Base-by-base conservation (phyloP, 352 stramenopile genomes). In the Globisporangium megalacanthum region DNA sequence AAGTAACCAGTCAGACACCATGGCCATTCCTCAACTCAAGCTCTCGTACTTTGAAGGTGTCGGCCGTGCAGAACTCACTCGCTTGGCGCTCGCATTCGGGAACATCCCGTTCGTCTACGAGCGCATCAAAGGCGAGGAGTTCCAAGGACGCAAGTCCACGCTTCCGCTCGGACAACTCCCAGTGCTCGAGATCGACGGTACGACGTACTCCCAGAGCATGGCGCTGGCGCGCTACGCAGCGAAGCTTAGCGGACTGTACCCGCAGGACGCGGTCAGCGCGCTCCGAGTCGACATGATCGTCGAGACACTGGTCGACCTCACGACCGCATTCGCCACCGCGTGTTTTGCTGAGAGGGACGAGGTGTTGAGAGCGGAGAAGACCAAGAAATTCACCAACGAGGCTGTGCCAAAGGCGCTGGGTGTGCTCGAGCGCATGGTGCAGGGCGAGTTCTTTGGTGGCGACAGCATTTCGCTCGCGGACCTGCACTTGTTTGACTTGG, bases 161-260 rank as follows among this genome's bases (percentile, higher is more conserved):
- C 51, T 77, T 10, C 72, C 77, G 11, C 60, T 85, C 10, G 73
- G 70, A 17, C 65, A 81, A 44, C 13, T 83, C 17, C 74, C 73
- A 0, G 36, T 69, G 11, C 58, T 85, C 9, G 69, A 82, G 58
- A 73, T 84, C 44, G 59, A 76, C 4, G 70, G 62, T 36, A 54
- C 62, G 35, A 54, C 42, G 53, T 79, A 77, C 49, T 51, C 60
- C 5, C 67, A 79, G 35, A 76, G 61, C 49, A 42, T 70, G 22
- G 70, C 75, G 22, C 70, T 84, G 20, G 64, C 70, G 15, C 70
- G 69, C n/a, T 83, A 73, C 56, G 67, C 72, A n/a, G 73, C 66
- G 49, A 76, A 74, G 61, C 11, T 83, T 2, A 44, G 52, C 4
- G 63, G 66, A 1, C 29, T 75, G 54, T 83, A 71, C 63, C 72